Percentiles rank a stretch among this genome's conserved stretches.
Conservation (phyloP, 2,329 filamentous ascomycete species). For the Curvularia spicifera region DNA sequence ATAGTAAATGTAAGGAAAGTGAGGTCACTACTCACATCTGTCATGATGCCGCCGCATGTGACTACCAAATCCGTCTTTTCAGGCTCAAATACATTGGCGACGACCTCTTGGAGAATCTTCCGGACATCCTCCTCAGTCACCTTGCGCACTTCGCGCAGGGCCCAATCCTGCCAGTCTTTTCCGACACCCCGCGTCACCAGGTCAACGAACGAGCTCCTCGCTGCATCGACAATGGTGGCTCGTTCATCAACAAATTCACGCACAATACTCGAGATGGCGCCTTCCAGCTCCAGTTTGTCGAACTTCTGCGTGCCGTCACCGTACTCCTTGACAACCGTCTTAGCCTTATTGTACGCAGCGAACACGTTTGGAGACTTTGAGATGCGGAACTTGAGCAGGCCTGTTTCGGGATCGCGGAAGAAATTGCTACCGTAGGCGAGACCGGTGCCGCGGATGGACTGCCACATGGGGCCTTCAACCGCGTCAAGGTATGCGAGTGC, state of each 20-base stretch:
- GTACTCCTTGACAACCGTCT: conserved; percentile 75
- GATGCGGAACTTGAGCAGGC: conserved; percentile 81
- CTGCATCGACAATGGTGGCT: conserved; percentile 81
- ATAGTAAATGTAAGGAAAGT: conserved; percentile 2
- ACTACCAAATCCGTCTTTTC: conserved; percentile 83
- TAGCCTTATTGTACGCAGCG: conserved; percentile 81
- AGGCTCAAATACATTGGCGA: conserved; percentile 81
- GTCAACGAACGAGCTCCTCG: conserved; percentile 80
- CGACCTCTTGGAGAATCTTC: conserved; percentile 72
- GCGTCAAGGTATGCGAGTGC: conserved; percentile 90
- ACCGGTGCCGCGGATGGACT: conserved; percentile 87
- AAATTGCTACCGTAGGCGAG: conserved; percentile 91
- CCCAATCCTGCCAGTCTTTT: conserved; percentile 76
- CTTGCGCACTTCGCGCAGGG: conserved; percentile 77
- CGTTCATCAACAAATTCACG: conserved; percentile 87
- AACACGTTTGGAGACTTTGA: conserved; percentile 89
- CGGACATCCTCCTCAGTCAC: conserved; percentile 80
- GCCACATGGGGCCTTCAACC: conserved; percentile 93
- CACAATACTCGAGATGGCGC: conserved; percentile 88
- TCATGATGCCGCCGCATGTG: conserved; percentile 84
- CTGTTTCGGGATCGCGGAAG: conserved; percentile 76
- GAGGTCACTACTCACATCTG: conserved; percentile 68
- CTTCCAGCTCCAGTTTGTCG: conserved; percentile 83
- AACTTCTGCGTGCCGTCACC: conserved; percentile 74
- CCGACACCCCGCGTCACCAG: conserved; percentile 78